Base-by-base conservation (phyloP, 208 protist genomes). In the Trypanosoma caninum region DNA sequence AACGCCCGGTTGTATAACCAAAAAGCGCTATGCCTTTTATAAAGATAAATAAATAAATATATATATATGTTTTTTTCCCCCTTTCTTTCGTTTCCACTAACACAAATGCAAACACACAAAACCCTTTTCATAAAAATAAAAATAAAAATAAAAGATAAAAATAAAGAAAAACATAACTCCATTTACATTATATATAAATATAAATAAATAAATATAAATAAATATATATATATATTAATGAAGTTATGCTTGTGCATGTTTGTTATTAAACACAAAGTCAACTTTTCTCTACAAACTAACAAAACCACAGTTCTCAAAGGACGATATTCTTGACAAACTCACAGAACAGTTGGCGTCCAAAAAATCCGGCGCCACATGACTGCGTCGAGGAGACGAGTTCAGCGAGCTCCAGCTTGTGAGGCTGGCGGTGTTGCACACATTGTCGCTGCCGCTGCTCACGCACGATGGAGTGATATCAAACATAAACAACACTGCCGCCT, bases 401-500 rank as follows among this genome's bases (percentile, higher is more conserved):
- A 57, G 34, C 10, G 47, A 57, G 37, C 35, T 48, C 28, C 25
- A 45, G 48, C 59, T 57, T 34, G 27, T 54, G 13, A 48, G 31
- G 2, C 7, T 1, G 3, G 45, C 28, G 20, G 11, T 20, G 13
- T 13, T 14, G 40, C 8, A 20, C n/a, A 51, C 45, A n/a, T 54
- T 44, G 46, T 57, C 58, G 14, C 58, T 59, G 37, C 48, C 59
- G 27, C 59, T 58, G 28, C 58, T 60, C 3, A 38, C 16, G 37
- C 45, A 56, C 1, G 50, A 59, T n/a, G 60, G 80, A 4, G 76
- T 61, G 3, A 87, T 48, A 45, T 74, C 71, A 69, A 90, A 87
- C 23, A 90, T 60, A 14, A 90, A 68, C 13, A 76, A 72, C 35
- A 90, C 83, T 7, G 81, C 78, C 30, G 80, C 67, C 53, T 90